Conservation (phyloP, 192 early-diverging fungal species). For the Endogone sp. region DNA sequence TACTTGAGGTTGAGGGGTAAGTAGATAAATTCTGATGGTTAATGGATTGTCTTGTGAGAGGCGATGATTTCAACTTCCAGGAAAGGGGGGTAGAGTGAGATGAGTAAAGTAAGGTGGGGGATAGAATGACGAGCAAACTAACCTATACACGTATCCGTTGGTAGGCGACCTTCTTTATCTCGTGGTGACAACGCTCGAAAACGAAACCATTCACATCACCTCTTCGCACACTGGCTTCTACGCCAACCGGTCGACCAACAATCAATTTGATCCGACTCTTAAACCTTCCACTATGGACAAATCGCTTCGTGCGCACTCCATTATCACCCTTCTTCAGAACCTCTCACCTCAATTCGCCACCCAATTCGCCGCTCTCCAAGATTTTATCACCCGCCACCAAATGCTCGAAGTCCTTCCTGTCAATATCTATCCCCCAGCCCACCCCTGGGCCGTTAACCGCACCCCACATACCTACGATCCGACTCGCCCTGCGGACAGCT, state of each 20-base stretch:
- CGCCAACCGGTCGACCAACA: conserved; percentile 75
- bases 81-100: no score
- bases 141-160: no score
- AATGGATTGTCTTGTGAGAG: no score
- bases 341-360: conserved; percentile 69
- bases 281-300: conserved; percentile 32
- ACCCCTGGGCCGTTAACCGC: conserved; percentile 79
- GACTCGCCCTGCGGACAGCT: conserved; percentile 59
- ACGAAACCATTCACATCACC: conserved; percentile 81
- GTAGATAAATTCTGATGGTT: no score
- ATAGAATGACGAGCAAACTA: no score
- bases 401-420: conserved; percentile 79
- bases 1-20: conserved; percentile 58
- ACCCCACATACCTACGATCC: conserved; percentile 52
- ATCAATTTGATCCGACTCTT: conserved; percentile 58
- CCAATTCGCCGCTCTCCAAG: conserved; percentile 63
- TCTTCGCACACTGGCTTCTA: conserved; percentile 81
- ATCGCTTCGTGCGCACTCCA: conserved; percentile 52
- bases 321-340: conserved; percentile 60
- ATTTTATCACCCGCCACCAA: conserved; percentile 58
- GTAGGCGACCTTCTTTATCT: conserved; percentile 86
- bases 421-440: conserved; percentile 58
- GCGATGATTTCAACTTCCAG: no score
- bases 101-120: no score
- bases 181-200: conserved; percentile 81